phyloP scores from a whole-genome alignment of 306 rosid genomes.

The Delonix regia region DNA sequence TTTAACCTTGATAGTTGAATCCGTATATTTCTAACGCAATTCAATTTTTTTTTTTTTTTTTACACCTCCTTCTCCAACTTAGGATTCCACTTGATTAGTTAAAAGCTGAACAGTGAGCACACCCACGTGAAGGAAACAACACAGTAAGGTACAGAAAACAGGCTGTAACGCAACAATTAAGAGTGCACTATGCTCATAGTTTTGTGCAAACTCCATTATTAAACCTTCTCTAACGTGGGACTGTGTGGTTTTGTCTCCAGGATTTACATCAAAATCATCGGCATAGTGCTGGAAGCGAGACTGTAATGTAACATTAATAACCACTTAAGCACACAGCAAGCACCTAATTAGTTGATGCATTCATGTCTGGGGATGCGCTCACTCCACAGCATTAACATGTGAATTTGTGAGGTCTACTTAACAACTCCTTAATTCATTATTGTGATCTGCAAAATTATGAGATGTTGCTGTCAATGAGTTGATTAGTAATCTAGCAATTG shows the following conservation, averaged over 20 bases:
- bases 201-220: neutral
- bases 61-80: neutral
- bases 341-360: conserved; percentile 29
- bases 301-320: neutral
- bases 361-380: neutral
- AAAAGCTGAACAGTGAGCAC: neutral
- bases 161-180: neutral
- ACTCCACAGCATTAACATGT: conserved; percentile 29
- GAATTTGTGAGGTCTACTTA: conserved; percentile 21
- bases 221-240: neutral
- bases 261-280: neutral
- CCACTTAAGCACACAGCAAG: conserved; percentile 34
- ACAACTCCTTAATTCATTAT: neutral
- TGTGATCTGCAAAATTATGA: no score
- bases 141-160: neutral
- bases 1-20: no score
- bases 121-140: neutral
- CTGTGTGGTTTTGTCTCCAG: neutral
- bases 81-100: neutral
- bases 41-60: no score
- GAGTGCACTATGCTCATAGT: neutral
- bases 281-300: neutral
- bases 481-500: no score
- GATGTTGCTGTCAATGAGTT: neutral
- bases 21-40: no score